These are phyloP conservation scores for Tetratostichococcus sp. DNA, from an alignment of 139 green algal species.

Conservation along the genomic window DNA sequence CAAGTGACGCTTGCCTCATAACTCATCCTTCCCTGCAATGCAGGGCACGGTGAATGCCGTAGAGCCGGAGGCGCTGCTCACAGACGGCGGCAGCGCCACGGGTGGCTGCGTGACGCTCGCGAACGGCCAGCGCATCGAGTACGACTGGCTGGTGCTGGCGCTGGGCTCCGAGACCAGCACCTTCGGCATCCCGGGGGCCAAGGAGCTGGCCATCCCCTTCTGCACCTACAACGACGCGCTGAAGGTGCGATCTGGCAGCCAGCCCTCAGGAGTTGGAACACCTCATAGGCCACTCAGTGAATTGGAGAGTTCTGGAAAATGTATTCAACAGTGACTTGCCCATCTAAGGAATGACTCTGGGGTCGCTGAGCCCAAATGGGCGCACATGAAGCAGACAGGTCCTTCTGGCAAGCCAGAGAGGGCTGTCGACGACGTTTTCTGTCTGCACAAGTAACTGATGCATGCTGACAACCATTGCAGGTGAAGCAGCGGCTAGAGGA, in stretches of 20 bases:
- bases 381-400: too few species aligned
- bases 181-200: slow-evolving; percentile 74
- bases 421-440: too few species aligned
- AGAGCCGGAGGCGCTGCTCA: background rate
- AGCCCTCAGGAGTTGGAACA: background rate
- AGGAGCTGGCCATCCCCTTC: slow-evolving; percentile 79
- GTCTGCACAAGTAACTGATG: too few species aligned
- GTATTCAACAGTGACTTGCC: too few species aligned
- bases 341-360: too few species aligned
- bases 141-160: slow-evolving; percentile 87
- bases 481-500: slow-evolving; percentile 22
- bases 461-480: slow-evolving; percentile 8
- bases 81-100: slow-evolving; percentile 10
- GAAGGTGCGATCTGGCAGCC: slow-evolving; percentile 5
- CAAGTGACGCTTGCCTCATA: slow-evolving; percentile 58
- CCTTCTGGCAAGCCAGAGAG: too few species aligned
- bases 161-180: slow-evolving; percentile 64
- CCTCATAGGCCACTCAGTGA: too few species aligned
- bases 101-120: slow-evolving; percentile 49
- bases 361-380: too few species aligned
- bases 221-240: slow-evolving; percentile 69
- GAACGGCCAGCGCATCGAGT: slow-evolving; percentile 56
- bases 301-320: too few species aligned
- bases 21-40: too few species aligned
- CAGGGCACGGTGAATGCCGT: slow-evolving; percentile 17